Evolutionary conservation across 768 basidiomycete species (phyloP).

Genomic region (Podaxis sp.): DNA sequence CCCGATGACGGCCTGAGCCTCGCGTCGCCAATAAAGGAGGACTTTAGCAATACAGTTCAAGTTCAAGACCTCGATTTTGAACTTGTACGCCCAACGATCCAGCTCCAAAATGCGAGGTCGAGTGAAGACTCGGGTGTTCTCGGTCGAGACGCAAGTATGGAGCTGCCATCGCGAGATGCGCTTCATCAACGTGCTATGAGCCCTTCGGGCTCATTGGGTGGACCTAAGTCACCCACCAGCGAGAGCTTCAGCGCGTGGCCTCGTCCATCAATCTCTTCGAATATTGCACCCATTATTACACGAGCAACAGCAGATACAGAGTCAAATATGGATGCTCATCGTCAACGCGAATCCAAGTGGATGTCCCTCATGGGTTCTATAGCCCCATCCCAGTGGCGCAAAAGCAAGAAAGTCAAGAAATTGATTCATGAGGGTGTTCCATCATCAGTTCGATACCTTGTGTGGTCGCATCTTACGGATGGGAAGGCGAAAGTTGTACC

Average conservation of each 20-base stretch:
- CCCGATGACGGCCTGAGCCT: conserved; percentile 29
- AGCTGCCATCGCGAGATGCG: conserved; percentile 15
- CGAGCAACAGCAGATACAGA: conserved; percentile 26
- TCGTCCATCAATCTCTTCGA: not conserved
- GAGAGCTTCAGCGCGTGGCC: conserved; percentile 8
- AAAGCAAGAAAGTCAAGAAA: conserved; percentile 76
- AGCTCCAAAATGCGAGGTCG: conserved; percentile 32
- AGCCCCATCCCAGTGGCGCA: conserved; percentile 59
- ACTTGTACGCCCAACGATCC: conserved; percentile 55
- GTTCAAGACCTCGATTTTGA: conserved; percentile 83
- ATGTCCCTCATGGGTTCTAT: conserved; percentile 55
- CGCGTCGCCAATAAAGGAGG: not conserved
- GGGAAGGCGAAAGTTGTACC: conserved; percentile 67
- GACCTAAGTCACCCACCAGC: conserved; percentile 18
- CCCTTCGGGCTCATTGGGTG: conserved; percentile 36
- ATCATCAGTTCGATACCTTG: conserved; percentile 76
- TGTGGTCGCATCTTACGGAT: conserved; percentile 80
- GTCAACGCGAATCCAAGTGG: conserved; percentile 77
- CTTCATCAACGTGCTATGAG: conserved; percentile 34
- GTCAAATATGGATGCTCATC: conserved; percentile 56
- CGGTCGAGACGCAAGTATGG: conserved; percentile 29
- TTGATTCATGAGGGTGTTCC: conserved; percentile 77
- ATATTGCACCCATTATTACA: not conserved
- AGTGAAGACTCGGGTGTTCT: conserved; percentile 53
- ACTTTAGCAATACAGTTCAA: conserved; percentile 30